Conservation (phyloP, 176 grass and related monocot genomes). For the Aegilops speltoides region DNA sequence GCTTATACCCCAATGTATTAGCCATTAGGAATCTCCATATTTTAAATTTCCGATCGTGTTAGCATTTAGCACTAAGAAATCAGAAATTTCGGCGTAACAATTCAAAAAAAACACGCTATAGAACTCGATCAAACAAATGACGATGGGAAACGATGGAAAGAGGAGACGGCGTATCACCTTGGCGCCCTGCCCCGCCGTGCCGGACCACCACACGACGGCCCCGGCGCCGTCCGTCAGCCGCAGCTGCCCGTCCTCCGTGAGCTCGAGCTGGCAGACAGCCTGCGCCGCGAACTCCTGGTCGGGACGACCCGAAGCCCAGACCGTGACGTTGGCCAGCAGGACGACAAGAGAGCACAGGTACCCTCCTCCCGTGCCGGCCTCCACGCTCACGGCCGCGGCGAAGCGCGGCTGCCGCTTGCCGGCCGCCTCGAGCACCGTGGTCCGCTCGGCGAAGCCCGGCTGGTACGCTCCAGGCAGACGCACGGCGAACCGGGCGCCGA, state of each 20-base stretch:
- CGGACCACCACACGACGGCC: constrained; percentile 29
- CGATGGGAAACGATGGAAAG: neutral
- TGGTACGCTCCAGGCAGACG: neutral
- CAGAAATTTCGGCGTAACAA: neutral
- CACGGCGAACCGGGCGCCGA: constrained; percentile 29
- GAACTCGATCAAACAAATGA: neutral
- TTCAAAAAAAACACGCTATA: neutral
- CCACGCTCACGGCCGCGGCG: constrained; percentile 18
- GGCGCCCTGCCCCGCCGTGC: constrained; percentile 27
- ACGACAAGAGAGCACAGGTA: constrained; percentile 38
- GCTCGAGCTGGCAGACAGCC: constrained; percentile 36
- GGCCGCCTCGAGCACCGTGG: constrained; percentile 16
- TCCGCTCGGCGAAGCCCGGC: neutral
- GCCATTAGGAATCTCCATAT: neutral
- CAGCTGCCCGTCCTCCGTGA: constrained; percentile 31
- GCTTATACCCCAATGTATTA: neutral
- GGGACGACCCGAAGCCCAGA: constrained; percentile 41
- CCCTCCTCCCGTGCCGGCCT: constrained; percentile 12
- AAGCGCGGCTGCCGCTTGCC: constrained; percentile 9
- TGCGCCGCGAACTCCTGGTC: constrained; percentile 12
- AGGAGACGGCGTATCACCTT: constrained; percentile 30
- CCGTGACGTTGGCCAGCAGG: constrained; percentile 43
- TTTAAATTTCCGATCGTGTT: neutral
- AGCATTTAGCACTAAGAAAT: neutral
- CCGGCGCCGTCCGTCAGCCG: constrained; percentile 38